A percentile compares a stretch with the other conserved stretches of the same genome.
phyloP scores from a whole-genome alignment of 805 yeast species.

The Candida oleophila region DNA sequence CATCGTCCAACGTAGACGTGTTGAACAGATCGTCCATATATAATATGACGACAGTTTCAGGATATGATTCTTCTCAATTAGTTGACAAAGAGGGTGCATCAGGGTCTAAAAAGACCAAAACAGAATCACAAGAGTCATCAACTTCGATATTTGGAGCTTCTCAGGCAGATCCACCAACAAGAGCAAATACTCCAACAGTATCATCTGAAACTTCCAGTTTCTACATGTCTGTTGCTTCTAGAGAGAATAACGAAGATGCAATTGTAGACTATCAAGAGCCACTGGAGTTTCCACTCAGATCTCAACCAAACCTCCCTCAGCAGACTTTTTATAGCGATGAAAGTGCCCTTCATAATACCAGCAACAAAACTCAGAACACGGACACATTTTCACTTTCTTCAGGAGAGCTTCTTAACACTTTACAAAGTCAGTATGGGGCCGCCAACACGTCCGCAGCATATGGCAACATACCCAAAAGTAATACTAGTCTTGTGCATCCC shows the following conservation, averaged over 20 bases:
- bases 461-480: neutral
- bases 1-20: slow-evolving; percentile 16
- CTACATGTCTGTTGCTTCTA: slow-evolving; percentile 6
- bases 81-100: neutral
- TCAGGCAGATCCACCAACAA: neutral
- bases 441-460: neutral
- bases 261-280: neutral
- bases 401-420: slow-evolving; percentile 28
- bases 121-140: neutral
- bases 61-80: neutral
- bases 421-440: slow-evolving; percentile 8
- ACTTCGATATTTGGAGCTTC: neutral
- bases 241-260: slow-evolving; percentile 6
- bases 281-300: neutral
- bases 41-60: slow-evolving; percentile 13
- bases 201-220: neutral
- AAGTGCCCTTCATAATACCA: neutral
- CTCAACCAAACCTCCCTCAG: neutral
- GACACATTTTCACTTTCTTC: slow-evolving; percentile 23
- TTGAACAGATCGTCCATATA: slow-evolving; percentile 16
- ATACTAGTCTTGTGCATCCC: neutral
- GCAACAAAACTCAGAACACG: slow-evolving; percentile 8
- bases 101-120: neutral
- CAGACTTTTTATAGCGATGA: slow-evolving; percentile 1
- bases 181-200: neutral